Conservation (phyloP, 208 protist genomes). For the Wallacemonas sp. region DNA sequence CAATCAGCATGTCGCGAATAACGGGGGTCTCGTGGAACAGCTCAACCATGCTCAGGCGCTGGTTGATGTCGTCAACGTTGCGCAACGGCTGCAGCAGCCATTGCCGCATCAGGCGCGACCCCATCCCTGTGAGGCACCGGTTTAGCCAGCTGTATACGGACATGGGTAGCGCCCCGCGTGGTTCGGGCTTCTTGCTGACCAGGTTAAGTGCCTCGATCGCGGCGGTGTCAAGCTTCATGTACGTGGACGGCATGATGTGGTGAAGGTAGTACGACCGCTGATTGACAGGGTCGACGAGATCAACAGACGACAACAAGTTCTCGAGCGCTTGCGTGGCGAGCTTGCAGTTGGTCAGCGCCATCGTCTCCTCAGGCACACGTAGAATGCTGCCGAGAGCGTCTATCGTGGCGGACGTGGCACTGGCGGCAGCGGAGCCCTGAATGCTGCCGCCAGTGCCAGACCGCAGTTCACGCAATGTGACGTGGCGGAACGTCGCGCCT, state of each 20-base stretch:
- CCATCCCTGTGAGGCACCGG: conserved; percentile 96
- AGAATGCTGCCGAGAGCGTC: conserved; percentile 65
- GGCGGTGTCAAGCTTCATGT: conserved; percentile 94
- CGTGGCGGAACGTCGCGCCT: conserved; percentile 44
- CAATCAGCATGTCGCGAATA: conserved; percentile 79
- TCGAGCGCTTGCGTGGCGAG: conserved; percentile 65
- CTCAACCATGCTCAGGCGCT: conserved; percentile 94
- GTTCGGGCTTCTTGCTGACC: conserved; percentile 82
- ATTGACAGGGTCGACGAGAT: conserved; percentile 70
- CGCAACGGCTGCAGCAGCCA: conserved; percentile 98
- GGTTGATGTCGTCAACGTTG: conserved; percentile 89
- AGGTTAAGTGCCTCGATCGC: conserved; percentile 93
- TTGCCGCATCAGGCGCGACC: conserved; percentile 93
- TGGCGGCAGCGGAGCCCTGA: conserved; percentile 1
- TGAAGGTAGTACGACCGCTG: conserved; percentile 79
- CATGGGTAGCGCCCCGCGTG: conserved; percentile 62
- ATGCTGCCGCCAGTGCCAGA: conserved; percentile 26
- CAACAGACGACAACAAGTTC: conserved; percentile 56
- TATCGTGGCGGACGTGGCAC: conserved; percentile 16
- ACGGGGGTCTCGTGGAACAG: conserved; percentile 88
- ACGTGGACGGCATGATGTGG: conserved; percentile 80
- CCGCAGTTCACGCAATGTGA: conserved; percentile 33
- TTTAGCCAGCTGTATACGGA: conserved; percentile 95
- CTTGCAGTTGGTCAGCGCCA: conserved; percentile 39
- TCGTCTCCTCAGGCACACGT: conserved; percentile 80